These are phyloP conservation scores for Marasmius fiardii DNA, from an alignment of 1,284 basidiomycete genomes.

Conservation along the genomic window DNA sequence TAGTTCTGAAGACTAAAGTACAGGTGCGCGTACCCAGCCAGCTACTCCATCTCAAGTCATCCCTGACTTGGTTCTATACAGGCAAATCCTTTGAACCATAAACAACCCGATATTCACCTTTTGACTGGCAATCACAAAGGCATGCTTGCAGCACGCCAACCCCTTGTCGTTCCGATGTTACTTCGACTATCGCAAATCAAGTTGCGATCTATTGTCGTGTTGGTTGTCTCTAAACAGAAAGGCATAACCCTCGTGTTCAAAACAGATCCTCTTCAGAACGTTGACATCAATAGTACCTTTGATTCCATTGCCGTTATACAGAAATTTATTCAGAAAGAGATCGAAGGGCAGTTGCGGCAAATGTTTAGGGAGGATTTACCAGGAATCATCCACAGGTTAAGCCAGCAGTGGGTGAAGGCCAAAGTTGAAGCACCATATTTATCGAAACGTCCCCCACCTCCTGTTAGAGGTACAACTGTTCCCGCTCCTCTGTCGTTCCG, in stretches of 20 bases:
- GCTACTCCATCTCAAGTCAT: background rate
- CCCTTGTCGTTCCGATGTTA: constrained; percentile 96
- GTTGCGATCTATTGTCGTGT: constrained; percentile 94
- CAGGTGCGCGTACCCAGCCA: constrained; percentile 57
- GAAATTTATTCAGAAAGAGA: constrained; percentile 94
- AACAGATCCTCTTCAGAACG: constrained; percentile 97
- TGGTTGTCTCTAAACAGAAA: constrained; percentile 95
- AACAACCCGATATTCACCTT: constrained; percentile 77
- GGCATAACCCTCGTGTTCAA: constrained; percentile 99
- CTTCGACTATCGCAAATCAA: constrained; percentile 94
- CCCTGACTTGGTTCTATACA: constrained; percentile 26
- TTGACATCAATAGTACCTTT: constrained; percentile 97
- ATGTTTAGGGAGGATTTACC: constrained; percentile 99
- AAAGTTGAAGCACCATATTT: constrained; percentile 82
- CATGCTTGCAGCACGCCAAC: constrained; percentile 90
- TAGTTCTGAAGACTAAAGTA: constrained; percentile 95
- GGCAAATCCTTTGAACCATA: constrained; percentile 95
- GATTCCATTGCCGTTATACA: constrained; percentile 98
- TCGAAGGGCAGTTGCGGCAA: constrained; percentile 94
- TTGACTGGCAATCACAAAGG: constrained; percentile 69
- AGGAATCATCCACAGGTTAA: constrained; percentile 93
- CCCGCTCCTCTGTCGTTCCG: constrained; percentile 14
- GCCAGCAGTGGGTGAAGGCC: constrained; percentile 91
- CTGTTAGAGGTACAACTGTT: constrained; percentile 24
- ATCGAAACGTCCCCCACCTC: constrained; percentile 38